phyloP scores from a whole-genome alignment of 2,329 filamentous ascomycete species.

The Dendrostoma leiphaemia region DNA sequence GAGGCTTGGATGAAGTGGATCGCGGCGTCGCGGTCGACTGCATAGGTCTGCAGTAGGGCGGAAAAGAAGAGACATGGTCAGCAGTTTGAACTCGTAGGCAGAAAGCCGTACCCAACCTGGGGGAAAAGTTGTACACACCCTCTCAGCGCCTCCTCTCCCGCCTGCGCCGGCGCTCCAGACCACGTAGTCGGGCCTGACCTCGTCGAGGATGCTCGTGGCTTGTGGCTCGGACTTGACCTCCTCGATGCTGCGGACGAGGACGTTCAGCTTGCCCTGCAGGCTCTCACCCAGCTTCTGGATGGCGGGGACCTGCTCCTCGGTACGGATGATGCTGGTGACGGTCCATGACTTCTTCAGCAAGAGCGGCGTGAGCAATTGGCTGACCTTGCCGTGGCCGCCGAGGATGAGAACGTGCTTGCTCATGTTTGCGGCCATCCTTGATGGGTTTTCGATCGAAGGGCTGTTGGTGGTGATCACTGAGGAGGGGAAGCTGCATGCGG shows the following conservation, averaged over 20 bases:
- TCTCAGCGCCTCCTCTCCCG: constrained; percentile 55
- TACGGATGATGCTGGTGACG: constrained; percentile 76
- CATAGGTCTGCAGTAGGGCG: constrained; percentile 42
- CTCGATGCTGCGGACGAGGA: constrained; percentile 69
- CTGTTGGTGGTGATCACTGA: neutral
- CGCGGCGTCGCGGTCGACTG: constrained; percentile 63
- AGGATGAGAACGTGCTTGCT: constrained; percentile 65
- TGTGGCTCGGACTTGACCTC: constrained; percentile 64
- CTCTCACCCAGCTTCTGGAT: constrained; percentile 58
- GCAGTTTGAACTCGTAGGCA: neutral
- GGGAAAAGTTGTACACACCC: constrained; percentile 29
- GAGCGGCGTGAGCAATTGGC: constrained; percentile 71
- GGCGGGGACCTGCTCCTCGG: constrained; percentile 62
- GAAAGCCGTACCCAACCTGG: neutral
- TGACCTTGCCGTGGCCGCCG: constrained; percentile 79
- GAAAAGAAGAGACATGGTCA: neutral
- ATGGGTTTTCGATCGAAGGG: no score
- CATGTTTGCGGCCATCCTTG: constrained; percentile 16
- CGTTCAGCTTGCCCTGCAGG: constrained; percentile 62
- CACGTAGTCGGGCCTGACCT: constrained; percentile 62
- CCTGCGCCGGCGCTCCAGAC: constrained; percentile 68
- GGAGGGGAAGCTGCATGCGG: constrained; percentile 7
- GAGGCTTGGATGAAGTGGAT: constrained; percentile 61
- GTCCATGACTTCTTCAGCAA: constrained; percentile 73
- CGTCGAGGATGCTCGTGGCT: constrained; percentile 60